Base-by-base conservation (phyloP, 768 basidiomycete genomes). In the Boletus sensibilis region DNA sequence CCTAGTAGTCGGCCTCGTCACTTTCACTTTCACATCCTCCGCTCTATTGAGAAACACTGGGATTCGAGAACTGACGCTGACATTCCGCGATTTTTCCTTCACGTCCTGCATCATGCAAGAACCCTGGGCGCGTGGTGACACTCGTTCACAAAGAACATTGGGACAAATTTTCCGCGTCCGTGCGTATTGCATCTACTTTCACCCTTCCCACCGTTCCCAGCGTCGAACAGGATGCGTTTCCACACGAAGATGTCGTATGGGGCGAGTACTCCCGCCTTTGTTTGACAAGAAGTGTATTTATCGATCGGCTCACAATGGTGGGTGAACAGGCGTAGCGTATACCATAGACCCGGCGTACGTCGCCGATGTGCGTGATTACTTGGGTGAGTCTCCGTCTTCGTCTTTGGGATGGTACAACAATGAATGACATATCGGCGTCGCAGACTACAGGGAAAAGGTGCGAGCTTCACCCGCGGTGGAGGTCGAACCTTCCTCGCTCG, bases 121-220 rank as follows among this genome's bases (percentile, higher is more conserved):
- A 77, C 49, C 94, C 94, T 3, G 94, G 94, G 3, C 76, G 93
- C 41, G 95, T 96, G 1, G 94, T 96, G 1, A 98, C 94, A 1
- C 78, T 98, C 3, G 79, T 97, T 10, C 88, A 90, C 62, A 89
- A 91, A 56, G 84, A 87, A 67, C 92, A 96, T 43, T 98, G 95
- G 95, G 86, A 87, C 35, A 68, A 72, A 13, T 86, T 90, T 66
- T 88, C 88, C 7, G 75, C 65, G n/a, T 80, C 83, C 18, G 91
- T 90, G 59, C 56, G 82, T 65, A 16, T 23, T 25, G 31, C 39
- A 16, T 41, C 12, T 11, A 11, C 20, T 5, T 29, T 34, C 2
- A 2, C 3, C 18, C 18, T 2, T 45, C 4, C 16, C 1, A n/a
- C 11, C 5, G 12, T n/a, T 44, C 14, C 11, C 13, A 55, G 4